Percentiles rank a stretch among this genome's conserved stretches.
Conservation (phyloP, 2,329 filamentous ascomycete species). For the Blastomyces emzantsi region DNA sequence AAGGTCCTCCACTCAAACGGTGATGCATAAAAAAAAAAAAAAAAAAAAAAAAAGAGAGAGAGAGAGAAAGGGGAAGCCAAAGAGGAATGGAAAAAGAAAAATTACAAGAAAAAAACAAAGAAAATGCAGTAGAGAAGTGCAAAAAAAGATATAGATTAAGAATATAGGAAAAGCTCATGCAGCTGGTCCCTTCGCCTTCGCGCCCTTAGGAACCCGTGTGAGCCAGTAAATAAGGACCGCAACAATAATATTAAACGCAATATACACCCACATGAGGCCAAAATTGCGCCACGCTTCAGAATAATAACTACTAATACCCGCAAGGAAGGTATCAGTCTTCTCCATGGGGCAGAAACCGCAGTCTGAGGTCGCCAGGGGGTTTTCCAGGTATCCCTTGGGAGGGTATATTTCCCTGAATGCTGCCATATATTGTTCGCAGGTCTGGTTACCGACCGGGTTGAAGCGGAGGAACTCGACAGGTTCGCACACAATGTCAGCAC, state of each 20-base stretch:
- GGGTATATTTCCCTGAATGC: slow-evolving; percentile 28
- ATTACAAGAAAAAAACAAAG: background rate
- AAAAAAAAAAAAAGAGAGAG: no score
- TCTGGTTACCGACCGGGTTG: slow-evolving; percentile 49
- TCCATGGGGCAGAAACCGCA: slow-evolving; percentile 45
- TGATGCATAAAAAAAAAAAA: background rate
- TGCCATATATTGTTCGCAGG: slow-evolving; percentile 47
- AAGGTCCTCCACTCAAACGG: background rate
- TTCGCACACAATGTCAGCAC: slow-evolving; percentile 25
- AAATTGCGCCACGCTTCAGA: slow-evolving; percentile 56
- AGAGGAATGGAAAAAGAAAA: background rate
- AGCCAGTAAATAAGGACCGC: slow-evolving; percentile 55
- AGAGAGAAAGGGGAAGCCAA: background rate
- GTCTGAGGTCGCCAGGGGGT: slow-evolving; percentile 36
- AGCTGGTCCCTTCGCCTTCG: slow-evolving; percentile 9
- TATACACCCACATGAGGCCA: slow-evolving; percentile 58
- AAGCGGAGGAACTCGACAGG: slow-evolving; percentile 26
- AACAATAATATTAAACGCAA: slow-evolving; percentile 53
- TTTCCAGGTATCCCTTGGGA: slow-evolving; percentile 35
- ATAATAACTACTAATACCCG: slow-evolving; percentile 34
- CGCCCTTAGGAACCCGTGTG: slow-evolving; percentile 44
- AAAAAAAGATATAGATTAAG: background rate
- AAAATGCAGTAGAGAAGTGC: background rate
- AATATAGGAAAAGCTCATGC: background rate
- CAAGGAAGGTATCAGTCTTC: slow-evolving; percentile 43